Evolutionary conservation across 345 rosid species (phyloP).

Genomic region (Limnanthes douglasii): DNA sequence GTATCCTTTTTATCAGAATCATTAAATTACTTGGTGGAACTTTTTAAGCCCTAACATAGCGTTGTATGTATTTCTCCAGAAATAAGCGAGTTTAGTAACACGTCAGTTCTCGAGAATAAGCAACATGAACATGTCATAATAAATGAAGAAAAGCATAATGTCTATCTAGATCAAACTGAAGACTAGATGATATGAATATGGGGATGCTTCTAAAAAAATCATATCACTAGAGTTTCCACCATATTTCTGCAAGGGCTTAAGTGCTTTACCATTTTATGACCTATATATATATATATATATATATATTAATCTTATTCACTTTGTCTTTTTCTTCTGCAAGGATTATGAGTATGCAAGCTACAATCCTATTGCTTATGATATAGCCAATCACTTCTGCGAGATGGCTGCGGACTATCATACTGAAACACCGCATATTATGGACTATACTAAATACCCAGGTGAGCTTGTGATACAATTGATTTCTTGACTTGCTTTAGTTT

Average conservation of each 20-base stretch:
- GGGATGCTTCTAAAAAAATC: neutral
- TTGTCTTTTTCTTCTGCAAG: conserved; percentile 25
- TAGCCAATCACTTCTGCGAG: conserved; percentile 95
- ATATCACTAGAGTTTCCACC: neutral
- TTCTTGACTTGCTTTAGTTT: neutral
- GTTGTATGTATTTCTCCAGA: too few relatives aligned
- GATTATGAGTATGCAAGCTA: conserved; percentile 92
- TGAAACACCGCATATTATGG: conserved; percentile 74
- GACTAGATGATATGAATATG: neutral
- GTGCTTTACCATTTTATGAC: neutral
- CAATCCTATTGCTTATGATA: conserved; percentile 77
- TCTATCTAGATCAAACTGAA: neutral
- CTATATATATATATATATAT: too few relatives aligned
- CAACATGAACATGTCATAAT: too few relatives aligned
- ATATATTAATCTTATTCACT: neutral
- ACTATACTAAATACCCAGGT: conserved; percentile 82
- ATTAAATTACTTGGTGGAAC: too few relatives aligned
- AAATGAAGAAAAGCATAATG: neutral
- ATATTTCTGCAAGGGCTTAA: neutral
- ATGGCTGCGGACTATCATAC: conserved; percentile 92
- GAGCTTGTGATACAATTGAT: conserved; percentile 2
- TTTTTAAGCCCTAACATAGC: too few relatives aligned
- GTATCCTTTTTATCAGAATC: too few relatives aligned
- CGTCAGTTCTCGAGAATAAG: too few relatives aligned
- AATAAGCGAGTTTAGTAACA: too few relatives aligned